Evolutionary conservation across 2,329 filamentous ascomycete species (phyloP), one percentile per base, ranked within the genome.

Genomic region (Xylariaceae sp.): DNA sequence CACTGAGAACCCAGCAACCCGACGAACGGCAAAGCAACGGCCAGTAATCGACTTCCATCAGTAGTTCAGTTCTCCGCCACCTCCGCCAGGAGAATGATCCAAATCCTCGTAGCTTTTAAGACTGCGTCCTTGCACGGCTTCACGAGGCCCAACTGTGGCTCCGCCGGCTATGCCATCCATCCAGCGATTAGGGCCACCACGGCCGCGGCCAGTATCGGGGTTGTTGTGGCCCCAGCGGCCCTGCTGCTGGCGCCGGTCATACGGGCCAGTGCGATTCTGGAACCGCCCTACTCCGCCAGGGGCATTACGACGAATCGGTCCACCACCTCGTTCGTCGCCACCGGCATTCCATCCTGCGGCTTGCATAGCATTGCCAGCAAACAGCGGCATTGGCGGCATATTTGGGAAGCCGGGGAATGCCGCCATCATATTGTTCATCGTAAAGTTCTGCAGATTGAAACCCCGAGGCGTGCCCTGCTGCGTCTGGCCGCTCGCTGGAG

Each of bases 81-180:
- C 89, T 34, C 81, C 78, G 13, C 85, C 83, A 36, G 84, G 84
- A 54, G 87, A 86, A 43, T 95, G 92, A 74, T 99, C 94, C 21
- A 99, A 77, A 68, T 99, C 94, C 71, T 99, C 95, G 68, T 99
- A 99, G 70, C 90, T 96, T 80, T 95, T 96, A 61, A 99, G 75
- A 57, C 89, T 96, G 53, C 94, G 84, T 5, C 94, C 94, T 62
- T 95, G 89, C 0, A 95, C 91, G 10, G 94, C 92, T 72, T 97
- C 92, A 18, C 89, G 83, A 18, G 94, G 92, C 0, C 91, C 92
- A 56, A 92, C 86, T 2, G 87, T 85, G 32, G 87, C 84, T 21
- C 82, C 87, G 37, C 88, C 87, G 46, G 89, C 88, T 43, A 88
- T 77, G 22, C 86, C 87, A 60, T 90, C 88, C 40, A 87, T 86